Conservation (phyloP, 1,284 basidiomycete species). For the Rhodotorula sp. region DNA sequence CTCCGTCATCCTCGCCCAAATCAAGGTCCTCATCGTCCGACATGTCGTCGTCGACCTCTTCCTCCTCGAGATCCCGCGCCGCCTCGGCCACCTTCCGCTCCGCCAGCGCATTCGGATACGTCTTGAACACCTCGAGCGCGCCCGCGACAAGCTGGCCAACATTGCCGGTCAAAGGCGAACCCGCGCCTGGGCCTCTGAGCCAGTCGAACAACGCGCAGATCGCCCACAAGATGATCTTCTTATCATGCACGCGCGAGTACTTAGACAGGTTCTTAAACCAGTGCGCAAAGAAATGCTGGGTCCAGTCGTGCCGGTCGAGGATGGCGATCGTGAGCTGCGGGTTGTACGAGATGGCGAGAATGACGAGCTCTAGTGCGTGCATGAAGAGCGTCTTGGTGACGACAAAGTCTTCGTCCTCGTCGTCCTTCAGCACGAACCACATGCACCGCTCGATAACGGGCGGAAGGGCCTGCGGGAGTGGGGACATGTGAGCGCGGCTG, state of each 20-base stretch:
- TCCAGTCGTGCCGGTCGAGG: constrained; percentile 61
- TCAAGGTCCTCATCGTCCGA: constrained; percentile 28
- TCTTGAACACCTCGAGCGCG: constrained; percentile 67
- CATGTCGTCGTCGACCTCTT: constrained; percentile 33
- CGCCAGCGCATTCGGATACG: constrained; percentile 53
- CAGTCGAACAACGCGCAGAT: constrained; percentile 73
- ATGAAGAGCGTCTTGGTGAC: constrained; percentile 67
- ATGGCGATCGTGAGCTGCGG: constrained; percentile 69
- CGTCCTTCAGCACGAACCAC: constrained; percentile 51
- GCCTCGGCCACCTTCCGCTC: constrained; percentile 35
- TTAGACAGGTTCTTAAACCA: constrained; percentile 68
- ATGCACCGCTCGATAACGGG: constrained; percentile 63
- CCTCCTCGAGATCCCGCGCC: constrained; percentile 39
- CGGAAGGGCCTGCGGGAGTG: constrained; percentile 53
- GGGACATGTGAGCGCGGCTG: neutral
- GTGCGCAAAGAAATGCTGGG: constrained; percentile 69
- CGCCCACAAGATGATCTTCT: constrained; percentile 75
- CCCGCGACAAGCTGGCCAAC: constrained; percentile 61
- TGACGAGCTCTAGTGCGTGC: constrained; percentile 74
- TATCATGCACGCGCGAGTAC: constrained; percentile 84
- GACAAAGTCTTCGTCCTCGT: constrained; percentile 53
- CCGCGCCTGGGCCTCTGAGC: constrained; percentile 49
- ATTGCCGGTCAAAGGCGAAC: constrained; percentile 20
- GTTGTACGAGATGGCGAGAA: constrained; percentile 84
- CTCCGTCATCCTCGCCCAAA: constrained; percentile 21